Conservation (phyloP, 768 basidiomycete genomes). For the Phaeotremella fagi region DNA sequence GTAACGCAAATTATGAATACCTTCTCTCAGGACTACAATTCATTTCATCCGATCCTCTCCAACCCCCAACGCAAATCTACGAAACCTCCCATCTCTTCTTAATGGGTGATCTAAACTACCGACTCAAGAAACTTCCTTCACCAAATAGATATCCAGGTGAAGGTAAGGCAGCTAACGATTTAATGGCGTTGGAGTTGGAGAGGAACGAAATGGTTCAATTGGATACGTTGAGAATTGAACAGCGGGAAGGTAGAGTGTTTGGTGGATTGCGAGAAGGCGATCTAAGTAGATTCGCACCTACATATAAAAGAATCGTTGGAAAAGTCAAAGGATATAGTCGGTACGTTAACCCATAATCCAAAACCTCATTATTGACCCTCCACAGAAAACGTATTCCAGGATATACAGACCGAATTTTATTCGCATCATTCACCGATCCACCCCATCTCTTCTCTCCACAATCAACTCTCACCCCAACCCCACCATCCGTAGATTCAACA, state of each 20-base stretch:
- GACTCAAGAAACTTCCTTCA: conserved; percentile 52
- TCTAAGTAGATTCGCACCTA: conserved; percentile 83
- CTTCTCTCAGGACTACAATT: conserved; percentile 81
- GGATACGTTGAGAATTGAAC: conserved; percentile 52
- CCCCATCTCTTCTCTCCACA: conserved; percentile 40
- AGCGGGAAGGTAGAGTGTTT: conserved; percentile 62
- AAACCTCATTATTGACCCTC: conserved; percentile 47
- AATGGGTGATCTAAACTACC: conserved; percentile 90
- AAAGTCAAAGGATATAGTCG: conserved; percentile 70
- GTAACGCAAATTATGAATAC: conserved; percentile 73
- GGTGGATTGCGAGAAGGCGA: conserved; percentile 76
- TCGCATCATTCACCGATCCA: conserved; percentile 64
- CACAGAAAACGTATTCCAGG: conserved; percentile 66
- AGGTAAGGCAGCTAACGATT: conserved; percentile 13
- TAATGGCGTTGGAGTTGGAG: conserved; percentile 30
- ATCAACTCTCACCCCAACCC: conserved; percentile 4
- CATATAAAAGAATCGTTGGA: conserved; percentile 80
- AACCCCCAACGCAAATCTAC: conserved; percentile 60
- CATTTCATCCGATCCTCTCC: conserved; percentile 54
- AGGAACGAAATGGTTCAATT: conserved; percentile 33
- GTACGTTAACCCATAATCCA: conserved; percentile 50
- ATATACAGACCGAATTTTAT: conserved; percentile 91
- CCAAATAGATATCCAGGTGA: conserved; percentile 10
- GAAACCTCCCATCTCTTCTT: conserved; percentile 85
- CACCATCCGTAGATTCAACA: conserved; percentile 3